Conservation (phyloP, 164 flowering plant species). For the Umbilicus rupestris region DNA sequence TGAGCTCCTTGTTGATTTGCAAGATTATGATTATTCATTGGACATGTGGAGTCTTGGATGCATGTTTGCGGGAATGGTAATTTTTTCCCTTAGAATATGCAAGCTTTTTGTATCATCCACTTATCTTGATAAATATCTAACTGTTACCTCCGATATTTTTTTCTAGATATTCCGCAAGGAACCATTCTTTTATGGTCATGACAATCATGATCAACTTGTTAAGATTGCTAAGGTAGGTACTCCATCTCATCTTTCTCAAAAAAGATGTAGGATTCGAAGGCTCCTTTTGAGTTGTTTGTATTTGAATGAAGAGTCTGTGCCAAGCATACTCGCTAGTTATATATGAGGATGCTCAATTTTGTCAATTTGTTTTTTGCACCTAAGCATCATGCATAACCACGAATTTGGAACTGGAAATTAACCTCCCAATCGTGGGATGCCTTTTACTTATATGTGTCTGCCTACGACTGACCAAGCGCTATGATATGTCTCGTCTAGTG, state of each 20-base stretch:
- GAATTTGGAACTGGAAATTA: no score
- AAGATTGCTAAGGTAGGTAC: constrained; percentile 31
- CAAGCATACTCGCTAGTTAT: no score
- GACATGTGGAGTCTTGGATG: constrained; percentile 55
- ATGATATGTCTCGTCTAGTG: no score
- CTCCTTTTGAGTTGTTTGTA: background rate
- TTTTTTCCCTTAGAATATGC: background rate
- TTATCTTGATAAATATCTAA: constrained; percentile 6
- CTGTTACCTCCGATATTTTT: background rate
- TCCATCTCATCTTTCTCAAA: no score
- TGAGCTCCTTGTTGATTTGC: constrained; percentile 43
- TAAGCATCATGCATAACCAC: no score
- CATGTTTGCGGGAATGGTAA: constrained; percentile 51
- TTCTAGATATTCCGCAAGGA: constrained; percentile 32
- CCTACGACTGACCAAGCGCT: no score
- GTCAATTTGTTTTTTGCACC: no score
- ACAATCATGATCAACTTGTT: constrained; percentile 29
- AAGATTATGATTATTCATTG: constrained; percentile 44
- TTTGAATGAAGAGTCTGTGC: no score
- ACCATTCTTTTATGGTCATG: constrained; percentile 29
- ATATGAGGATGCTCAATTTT: no score
- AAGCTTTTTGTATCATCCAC: background rate
- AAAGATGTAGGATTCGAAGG: background rate
- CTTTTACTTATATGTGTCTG: no score
- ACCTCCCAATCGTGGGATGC: no score